Evolutionary conservation across 1,139 yeast species (phyloP).

Genomic region (Kodamaea derodonti): DNA sequence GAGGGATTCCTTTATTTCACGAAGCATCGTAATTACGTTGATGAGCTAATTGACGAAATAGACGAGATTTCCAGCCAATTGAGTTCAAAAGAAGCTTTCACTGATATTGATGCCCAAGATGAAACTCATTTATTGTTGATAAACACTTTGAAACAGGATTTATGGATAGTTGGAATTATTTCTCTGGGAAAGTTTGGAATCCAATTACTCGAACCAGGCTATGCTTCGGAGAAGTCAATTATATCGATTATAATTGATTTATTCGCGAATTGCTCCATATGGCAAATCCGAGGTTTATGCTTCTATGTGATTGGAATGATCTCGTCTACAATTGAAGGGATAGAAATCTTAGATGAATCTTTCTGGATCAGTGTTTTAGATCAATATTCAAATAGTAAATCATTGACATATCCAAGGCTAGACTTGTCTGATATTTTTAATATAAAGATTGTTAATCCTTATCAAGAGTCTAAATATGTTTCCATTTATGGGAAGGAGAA

Average conservation of each 20-base stretch:
- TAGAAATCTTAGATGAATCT: slow-evolving; percentile 78
- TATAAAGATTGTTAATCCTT: slow-evolving; percentile 28
- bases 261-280: slow-evolving; percentile 45
- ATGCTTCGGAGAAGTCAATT: slow-evolving; percentile 43
- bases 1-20: slow-evolving; percentile 59
- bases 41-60: slow-evolving; percentile 22
- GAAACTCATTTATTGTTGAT: slow-evolving; percentile 10
- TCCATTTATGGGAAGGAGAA: slow-evolving; percentile 18
- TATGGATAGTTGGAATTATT: slow-evolving; percentile 88
- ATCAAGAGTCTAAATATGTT: slow-evolving; percentile 28
- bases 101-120: slow-evolving; percentile 6
- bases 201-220: slow-evolving; percentile 57
- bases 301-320: slow-evolving; percentile 76
- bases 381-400: slow-evolving; percentile 48
- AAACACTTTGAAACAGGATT: slow-evolving; percentile 58
- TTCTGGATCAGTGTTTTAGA: slow-evolving; percentile 69
- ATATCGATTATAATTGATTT: slow-evolving; percentile 45
- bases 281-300: slow-evolving; percentile 72
- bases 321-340: slow-evolving; percentile 71
- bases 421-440: slow-evolving; percentile 18
- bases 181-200: slow-evolving; percentile 70
- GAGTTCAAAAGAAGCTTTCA: slow-evolving; percentile 11
- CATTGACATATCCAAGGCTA: slow-evolving; percentile 51
- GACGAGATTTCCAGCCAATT: slow-evolving; percentile 15
- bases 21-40: slow-evolving; percentile 24